phyloP scores from a whole-genome alignment of 2,329 filamentous ascomycete species.

The Trichoderma asperellum region DNA sequence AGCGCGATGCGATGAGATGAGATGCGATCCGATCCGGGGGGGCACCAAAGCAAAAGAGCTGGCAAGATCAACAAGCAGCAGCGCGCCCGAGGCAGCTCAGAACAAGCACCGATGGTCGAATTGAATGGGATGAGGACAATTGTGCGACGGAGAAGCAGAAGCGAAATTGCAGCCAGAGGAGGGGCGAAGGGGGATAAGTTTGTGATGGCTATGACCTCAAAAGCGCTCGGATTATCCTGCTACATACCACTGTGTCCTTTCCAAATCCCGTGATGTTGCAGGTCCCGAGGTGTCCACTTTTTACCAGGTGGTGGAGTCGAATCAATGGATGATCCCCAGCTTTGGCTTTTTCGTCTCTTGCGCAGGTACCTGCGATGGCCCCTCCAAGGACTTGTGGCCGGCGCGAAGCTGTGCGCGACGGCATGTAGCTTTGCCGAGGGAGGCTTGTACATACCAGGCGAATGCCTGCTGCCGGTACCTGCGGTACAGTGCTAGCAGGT shows the following conservation, averaged over 20 bases:
- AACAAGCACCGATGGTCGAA: conserved; percentile 10
- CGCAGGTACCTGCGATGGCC: conserved; percentile 23
- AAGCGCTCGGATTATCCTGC: conserved; percentile 33
- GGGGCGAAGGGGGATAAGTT: conserved; percentile 9
- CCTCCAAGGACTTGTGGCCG: conserved; percentile 13
- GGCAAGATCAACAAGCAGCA: conserved; percentile 7
- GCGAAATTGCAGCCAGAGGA: conserved; percentile 2
- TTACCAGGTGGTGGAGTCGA: conserved; percentile 29
- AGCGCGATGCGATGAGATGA: conserved; percentile 13
- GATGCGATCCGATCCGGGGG: conserved; percentile 8
- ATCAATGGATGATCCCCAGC: conserved; percentile 8
- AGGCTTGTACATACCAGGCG: conserved; percentile 12
- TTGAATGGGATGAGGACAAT: conserved; percentile 15
- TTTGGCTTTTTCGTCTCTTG: not conserved
- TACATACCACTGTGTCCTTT: conserved; percentile 47
- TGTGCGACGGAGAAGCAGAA: conserved; percentile 20
- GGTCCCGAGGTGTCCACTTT: conserved; percentile 35
- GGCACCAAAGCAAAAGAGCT: not conserved
- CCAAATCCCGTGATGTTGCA: conserved; percentile 43
- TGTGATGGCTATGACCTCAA: conserved; percentile 38
- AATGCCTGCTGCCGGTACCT: not conserved
- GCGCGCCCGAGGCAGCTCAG: not conserved
- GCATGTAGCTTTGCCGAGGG: conserved; percentile 19
- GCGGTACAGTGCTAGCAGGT: not conserved
- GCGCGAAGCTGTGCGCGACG: not conserved